Conservation (phyloP, 2,329 filamentous ascomycete genomes). For the Basipetospora chlamydospora region DNA sequence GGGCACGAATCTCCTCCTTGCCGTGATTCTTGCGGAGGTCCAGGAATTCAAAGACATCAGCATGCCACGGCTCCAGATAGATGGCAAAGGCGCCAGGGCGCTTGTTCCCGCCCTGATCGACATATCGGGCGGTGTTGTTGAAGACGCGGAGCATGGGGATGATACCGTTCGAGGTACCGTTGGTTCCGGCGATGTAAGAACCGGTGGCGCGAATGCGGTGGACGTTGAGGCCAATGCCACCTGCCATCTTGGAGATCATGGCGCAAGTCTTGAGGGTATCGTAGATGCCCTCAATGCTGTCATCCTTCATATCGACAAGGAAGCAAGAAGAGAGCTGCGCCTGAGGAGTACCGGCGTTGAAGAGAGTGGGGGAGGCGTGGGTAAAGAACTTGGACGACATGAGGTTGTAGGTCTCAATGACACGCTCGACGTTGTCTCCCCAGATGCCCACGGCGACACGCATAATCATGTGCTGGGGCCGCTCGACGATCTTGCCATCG, state of each 20-base stretch:
- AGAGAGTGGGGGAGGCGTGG: constrained; percentile 92
- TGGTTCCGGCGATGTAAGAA: constrained; percentile 95
- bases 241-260: constrained; percentile 99
- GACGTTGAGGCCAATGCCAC: constrained; percentile 91
- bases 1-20: constrained; percentile 93
- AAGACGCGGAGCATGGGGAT: constrained; percentile 97
- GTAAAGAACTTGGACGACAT: constrained; percentile 99
- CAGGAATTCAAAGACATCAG: constrained; percentile 93
- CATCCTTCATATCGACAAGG: constrained; percentile 98
- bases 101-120: constrained; percentile 99
- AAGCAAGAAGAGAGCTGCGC: constrained; percentile 96
- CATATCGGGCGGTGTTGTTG: constrained; percentile 98
- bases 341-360: constrained; percentile 92
- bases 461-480: constrained; percentile 99
- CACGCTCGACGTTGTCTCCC: constrained; percentile 85
- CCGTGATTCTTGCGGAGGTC: constrained; percentile 98
- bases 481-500: constrained; percentile 88
- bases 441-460: constrained; percentile 95
- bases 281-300: constrained; percentile 98
- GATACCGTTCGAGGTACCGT: constrained; percentile 94
- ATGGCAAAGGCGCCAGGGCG: constrained; percentile 96
- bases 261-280: constrained; percentile 98
- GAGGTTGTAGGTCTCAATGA: constrained; percentile 94
- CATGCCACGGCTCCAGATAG: constrained; percentile 98
- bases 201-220: constrained; percentile 95